A percentile compares a stretch with the other conserved stretches of the same genome.
phyloP scores from a whole-genome alignment of 768 basidiomycete species.

The Chlorophyllum brunneum region DNA sequence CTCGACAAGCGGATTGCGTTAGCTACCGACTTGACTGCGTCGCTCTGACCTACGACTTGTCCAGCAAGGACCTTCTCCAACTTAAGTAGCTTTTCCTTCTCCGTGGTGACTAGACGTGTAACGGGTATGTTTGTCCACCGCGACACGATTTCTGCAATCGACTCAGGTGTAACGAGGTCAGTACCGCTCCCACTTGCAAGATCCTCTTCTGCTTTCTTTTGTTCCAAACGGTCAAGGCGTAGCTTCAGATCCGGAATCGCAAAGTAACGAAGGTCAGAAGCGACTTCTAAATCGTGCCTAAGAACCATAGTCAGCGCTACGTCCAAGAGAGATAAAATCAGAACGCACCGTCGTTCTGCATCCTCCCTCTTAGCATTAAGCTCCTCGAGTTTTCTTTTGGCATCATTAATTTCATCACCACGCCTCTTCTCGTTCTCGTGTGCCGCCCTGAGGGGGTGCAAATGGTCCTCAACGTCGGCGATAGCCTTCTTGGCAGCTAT shows the following conservation, averaged over 20 bases:
- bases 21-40: constrained; percentile 89
- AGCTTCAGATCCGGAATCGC: constrained; percentile 85
- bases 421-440: constrained; percentile 86
- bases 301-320: constrained; percentile 14
- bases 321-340: not conserved
- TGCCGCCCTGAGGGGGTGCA: constrained; percentile 76
- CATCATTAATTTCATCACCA: constrained; percentile 73
- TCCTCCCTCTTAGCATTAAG: constrained; percentile 90
- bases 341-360: constrained; percentile 75
- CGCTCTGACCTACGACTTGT: constrained; percentile 85
- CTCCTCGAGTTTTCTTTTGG: constrained; percentile 84
- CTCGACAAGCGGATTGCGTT: constrained; percentile 92
- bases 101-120: constrained; percentile 78
- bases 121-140: constrained; percentile 94
- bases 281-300: constrained; percentile 69
- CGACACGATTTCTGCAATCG: constrained; percentile 92
- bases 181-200: constrained; percentile 49
- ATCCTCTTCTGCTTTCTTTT: constrained; percentile 69
- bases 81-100: constrained; percentile 82
- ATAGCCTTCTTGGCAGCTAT: constrained; percentile 70
- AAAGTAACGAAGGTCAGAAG: constrained; percentile 87
- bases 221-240: constrained; percentile 67
- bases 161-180: constrained; percentile 79
- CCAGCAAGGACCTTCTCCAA: constrained; percentile 82
- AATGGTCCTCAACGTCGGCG: constrained; percentile 79